Percentiles rank a stretch among this genome's conserved stretches.
These are phyloP conservation scores for Microdochium trichocladiopsis DNA, from an alignment of 2,329 filamentous ascomycete genomes.

Conservation along the genomic window DNA sequence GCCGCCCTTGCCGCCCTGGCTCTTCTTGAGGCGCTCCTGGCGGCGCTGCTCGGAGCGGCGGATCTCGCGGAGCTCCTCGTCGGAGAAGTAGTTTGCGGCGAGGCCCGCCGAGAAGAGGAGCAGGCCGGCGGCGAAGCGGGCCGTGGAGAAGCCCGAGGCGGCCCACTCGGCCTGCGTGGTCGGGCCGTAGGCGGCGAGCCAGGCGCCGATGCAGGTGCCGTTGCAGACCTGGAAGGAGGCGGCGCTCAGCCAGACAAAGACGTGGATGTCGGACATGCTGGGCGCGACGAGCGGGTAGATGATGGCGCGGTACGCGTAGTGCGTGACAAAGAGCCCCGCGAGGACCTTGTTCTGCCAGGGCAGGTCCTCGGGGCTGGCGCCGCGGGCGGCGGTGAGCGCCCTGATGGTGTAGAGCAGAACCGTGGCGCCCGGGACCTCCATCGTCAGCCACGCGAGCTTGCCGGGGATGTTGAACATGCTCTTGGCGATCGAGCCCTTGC, in stretches of 20 bases:
- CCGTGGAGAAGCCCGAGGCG: conserved; percentile 25
- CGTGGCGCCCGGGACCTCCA: conserved; percentile 76
- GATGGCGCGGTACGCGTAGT: conserved; percentile 87
- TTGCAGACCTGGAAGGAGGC: conserved; percentile 74
- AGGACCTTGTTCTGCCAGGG: conserved; percentile 76
- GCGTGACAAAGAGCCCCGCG: conserved; percentile 65
- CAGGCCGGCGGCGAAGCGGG: conserved; percentile 56
- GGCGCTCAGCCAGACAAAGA: conserved; percentile 57
- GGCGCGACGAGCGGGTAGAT: conserved; percentile 78
- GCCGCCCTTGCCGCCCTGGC: conserved; percentile 21
- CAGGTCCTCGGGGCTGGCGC: conserved; percentile 42
- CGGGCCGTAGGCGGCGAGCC: conserved; percentile 75
- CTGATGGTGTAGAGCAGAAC: conserved; percentile 74
- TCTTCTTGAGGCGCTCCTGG: conserved; percentile 37
- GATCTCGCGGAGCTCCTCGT: conserved; percentile 84
- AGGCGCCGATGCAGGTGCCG: conserved; percentile 68
- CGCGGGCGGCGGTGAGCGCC: conserved; percentile 53
- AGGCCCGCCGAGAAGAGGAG: conserved; percentile 72
- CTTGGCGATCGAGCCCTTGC: conserved; percentile 72
- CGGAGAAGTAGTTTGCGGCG: conserved; percentile 77
- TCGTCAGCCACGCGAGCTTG: conserved; percentile 77
- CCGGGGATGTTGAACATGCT: conserved; percentile 82
- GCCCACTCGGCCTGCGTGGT: conserved; percentile 47
- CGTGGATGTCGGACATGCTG: conserved; percentile 86
- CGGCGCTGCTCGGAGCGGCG: conserved; percentile 60